Conservation (phyloP, 2,329 filamentous ascomycete species). For the Didymella segeticola region DNA sequence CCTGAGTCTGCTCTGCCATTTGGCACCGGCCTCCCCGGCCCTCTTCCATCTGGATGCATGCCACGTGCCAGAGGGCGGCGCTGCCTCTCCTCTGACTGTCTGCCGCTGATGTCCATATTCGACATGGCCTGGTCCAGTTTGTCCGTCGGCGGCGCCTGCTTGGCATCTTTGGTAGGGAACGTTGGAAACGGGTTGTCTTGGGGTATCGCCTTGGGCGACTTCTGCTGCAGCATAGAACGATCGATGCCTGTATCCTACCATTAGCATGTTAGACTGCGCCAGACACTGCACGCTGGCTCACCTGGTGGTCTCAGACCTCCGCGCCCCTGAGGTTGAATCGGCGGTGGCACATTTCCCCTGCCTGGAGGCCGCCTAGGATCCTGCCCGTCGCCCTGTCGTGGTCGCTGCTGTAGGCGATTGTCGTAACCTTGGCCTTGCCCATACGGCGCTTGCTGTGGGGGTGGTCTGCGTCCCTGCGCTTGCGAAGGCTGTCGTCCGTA, state of each 20-base stretch:
- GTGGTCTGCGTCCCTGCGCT: slow-evolving; percentile 23
- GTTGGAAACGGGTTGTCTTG: slow-evolving; percentile 58
- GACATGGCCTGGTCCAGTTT: slow-evolving; percentile 46
- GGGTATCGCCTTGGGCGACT: slow-evolving; percentile 33
- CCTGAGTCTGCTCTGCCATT: slow-evolving; percentile 45
- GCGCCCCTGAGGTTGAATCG: slow-evolving; percentile 31
- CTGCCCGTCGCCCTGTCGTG: slow-evolving; percentile 34
- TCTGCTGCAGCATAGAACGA: slow-evolving; percentile 40
- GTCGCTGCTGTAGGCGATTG: slow-evolving; percentile 33
- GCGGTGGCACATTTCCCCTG: slow-evolving; percentile 31
- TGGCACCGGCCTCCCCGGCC: slow-evolving; percentile 26
- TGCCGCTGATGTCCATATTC: slow-evolving; percentile 41
- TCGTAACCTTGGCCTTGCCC: slow-evolving; percentile 37
- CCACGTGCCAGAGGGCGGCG: slow-evolving; percentile 30
- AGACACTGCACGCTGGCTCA: slow-evolving; percentile 23
- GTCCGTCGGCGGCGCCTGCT: slow-evolving; percentile 21
- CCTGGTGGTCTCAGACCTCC: slow-evolving; percentile 36
- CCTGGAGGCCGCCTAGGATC: slow-evolving; percentile 38
- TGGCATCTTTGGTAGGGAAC: slow-evolving; percentile 48
- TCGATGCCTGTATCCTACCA: slow-evolving; percentile 31
- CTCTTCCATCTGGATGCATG: slow-evolving; percentile 33
- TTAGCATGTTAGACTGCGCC: neutral
- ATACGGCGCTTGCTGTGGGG: slow-evolving; percentile 32
- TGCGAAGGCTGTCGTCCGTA: slow-evolving; percentile 26
- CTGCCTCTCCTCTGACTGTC: slow-evolving; percentile 23